phyloP scores from a whole-genome alignment of 345 rosid genomes.

The Anacardium occidentale region DNA sequence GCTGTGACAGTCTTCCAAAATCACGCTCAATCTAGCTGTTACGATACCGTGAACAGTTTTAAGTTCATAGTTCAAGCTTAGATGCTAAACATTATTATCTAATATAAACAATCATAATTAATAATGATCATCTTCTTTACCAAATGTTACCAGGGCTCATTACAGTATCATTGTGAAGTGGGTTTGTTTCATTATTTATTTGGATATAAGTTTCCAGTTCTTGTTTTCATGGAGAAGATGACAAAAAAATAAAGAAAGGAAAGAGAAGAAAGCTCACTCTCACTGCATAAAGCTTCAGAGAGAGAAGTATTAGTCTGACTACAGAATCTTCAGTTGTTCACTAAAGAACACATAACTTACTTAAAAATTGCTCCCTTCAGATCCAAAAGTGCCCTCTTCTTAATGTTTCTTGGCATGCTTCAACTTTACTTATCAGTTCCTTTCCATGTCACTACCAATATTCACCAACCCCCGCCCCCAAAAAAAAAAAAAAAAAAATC shows the following conservation, averaged over 20 bases:
- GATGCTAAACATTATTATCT: constrained; percentile 15
- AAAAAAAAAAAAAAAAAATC: background rate
- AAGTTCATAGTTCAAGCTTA: background rate
- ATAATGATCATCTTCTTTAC: background rate
- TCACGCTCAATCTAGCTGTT: constrained; percentile 16
- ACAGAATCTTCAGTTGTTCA: constrained; percentile 49
- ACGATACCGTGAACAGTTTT: background rate
- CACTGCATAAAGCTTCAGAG: constrained; percentile 41
- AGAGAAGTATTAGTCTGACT: constrained; percentile 37
- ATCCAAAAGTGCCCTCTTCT: constrained; percentile 22
- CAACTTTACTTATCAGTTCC: constrained; percentile 25
- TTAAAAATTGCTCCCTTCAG: constrained; percentile 28
- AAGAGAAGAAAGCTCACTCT: constrained; percentile 38
- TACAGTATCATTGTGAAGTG: background rate
- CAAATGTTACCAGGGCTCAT: too few relatives aligned
- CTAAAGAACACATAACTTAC: constrained; percentile 36
- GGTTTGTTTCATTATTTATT: background rate
- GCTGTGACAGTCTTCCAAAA: constrained; percentile 10
- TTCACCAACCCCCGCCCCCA: background rate
- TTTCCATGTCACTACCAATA: constrained; percentile 35
- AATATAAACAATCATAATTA: background rate
- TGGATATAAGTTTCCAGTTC: background rate
- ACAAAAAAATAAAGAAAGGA: constrained; percentile 23
- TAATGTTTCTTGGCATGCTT: constrained; percentile 44
- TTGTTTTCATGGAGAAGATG: constrained; percentile 29